A percentile compares a stretch with the other conserved stretches of the same genome.
Conservation (phyloP, 768 basidiomycete species). For the Pilatotrama ljubarskyi region DNA sequence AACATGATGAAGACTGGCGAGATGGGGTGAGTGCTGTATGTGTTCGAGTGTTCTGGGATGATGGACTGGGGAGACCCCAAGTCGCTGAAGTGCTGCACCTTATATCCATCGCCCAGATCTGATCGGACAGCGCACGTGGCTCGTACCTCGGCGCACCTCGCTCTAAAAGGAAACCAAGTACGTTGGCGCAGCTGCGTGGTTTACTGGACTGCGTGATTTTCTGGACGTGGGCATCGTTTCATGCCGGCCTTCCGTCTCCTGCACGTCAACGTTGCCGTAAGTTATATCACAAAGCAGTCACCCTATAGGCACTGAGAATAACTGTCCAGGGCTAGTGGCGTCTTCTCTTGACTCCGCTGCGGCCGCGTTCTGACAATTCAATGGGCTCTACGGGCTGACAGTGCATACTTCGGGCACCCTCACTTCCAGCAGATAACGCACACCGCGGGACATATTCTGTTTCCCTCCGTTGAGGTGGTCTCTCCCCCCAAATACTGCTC, state of each 20-base stretch:
- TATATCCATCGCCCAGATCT: constrained; percentile 19
- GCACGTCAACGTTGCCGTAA: constrained; percentile 13
- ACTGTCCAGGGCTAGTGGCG: constrained; percentile 1
- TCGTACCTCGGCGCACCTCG: not conserved
- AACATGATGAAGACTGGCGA: constrained; percentile 16
- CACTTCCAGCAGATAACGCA: not conserved
- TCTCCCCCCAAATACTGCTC: not conserved
- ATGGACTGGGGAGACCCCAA: constrained; percentile 1
- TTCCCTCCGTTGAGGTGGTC: not conserved
- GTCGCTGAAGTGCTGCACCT: not conserved
- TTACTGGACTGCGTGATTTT: constrained; percentile 7
- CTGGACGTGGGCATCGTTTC: constrained; percentile 5
- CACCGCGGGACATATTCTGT: not conserved
- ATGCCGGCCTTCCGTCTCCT: not conserved
- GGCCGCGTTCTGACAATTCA: not conserved
- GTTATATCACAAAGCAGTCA: not conserved
- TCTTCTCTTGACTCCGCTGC: not conserved
- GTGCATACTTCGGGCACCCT: not conserved
- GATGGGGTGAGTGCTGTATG: not conserved
- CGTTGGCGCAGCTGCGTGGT: constrained; percentile 3
- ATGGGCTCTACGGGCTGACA: not conserved
- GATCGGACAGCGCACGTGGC: constrained; percentile 9
- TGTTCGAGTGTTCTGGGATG: constrained; percentile 13
- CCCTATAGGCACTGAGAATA: not conserved
- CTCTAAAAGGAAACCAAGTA: constrained; percentile 13